Evolutionary conservation across 177 flowering plant species (phyloP).

Genomic region (Vitis hybrid): DNA sequence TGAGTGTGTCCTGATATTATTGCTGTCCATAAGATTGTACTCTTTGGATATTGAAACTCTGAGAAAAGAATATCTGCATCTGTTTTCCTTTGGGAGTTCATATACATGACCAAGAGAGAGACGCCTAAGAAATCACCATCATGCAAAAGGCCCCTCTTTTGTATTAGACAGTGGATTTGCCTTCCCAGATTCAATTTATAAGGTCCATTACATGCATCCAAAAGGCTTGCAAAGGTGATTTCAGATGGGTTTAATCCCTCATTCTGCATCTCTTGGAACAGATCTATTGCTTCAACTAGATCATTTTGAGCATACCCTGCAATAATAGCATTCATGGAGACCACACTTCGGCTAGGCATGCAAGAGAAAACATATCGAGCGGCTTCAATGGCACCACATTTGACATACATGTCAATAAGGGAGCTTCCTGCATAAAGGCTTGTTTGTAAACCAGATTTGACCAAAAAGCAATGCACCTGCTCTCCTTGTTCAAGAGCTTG

Average conservation of each 20-base stretch:
- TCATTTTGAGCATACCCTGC: conserved; percentile 55
- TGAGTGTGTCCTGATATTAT: conserved; percentile 69
- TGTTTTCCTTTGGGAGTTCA: conserved; percentile 30
- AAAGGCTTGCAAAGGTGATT: conserved; percentile 66
- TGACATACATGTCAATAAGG: conserved; percentile 82
- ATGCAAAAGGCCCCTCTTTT: conserved; percentile 50
- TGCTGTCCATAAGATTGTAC: conserved; percentile 69
- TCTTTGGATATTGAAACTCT: conserved; percentile 56
- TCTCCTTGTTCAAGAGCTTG: conserved; percentile 48
- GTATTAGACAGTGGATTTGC: conserved; percentile 58
- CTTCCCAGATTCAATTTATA: conserved; percentile 41
- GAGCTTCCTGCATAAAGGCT: conserved; percentile 76
- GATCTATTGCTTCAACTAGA: conserved; percentile 43
- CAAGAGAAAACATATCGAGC: conserved; percentile 42
- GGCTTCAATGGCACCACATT: conserved; percentile 55
- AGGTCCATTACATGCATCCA: conserved; percentile 52
- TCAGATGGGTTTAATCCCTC: conserved; percentile 62
- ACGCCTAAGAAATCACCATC: conserved; percentile 58
- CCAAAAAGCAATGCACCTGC: conserved; percentile 60
- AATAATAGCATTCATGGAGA: conserved; percentile 71
- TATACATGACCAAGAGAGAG: conserved; percentile 69
- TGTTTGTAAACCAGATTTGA: conserved; percentile 62
- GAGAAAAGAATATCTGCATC: conserved; percentile 61
- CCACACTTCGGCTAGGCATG: conserved; percentile 62
- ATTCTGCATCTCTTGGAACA: conserved; percentile 46